These are phyloP conservation scores for Tuber microsphaerosporum DNA, from an alignment of 495 filamentous ascomycete genomes.

Conservation along the genomic window DNA sequence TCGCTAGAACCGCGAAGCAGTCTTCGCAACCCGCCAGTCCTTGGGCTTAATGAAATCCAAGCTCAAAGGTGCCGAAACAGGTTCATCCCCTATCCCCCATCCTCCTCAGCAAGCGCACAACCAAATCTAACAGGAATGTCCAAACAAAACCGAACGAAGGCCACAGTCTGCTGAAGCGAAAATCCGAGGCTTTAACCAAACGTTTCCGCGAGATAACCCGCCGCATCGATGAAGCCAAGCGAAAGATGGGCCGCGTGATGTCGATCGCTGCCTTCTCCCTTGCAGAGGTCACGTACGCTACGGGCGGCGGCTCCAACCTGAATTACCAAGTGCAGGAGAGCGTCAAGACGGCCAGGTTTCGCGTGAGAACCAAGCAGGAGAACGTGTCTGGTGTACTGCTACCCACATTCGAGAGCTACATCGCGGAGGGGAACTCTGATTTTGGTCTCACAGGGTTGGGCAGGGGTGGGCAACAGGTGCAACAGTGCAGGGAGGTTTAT, in stretches of 20 bases:
- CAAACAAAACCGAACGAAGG: slow-evolving; percentile 45
- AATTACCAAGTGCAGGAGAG: slow-evolving; percentile 96
- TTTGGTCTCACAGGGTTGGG: slow-evolving; percentile 94
- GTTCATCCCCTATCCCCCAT: slow-evolving; percentile 15
- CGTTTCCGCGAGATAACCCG: slow-evolving; percentile 72
- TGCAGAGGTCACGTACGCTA: slow-evolving; percentile 95
- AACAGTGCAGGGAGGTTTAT: slow-evolving; percentile 91
- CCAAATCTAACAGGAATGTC: background rate
- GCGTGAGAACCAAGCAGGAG: slow-evolving; percentile 88
- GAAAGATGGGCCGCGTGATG: slow-evolving; percentile 99
- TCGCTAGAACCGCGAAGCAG: slow-evolving; percentile 72
- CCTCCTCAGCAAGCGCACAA: slow-evolving; percentile 57
- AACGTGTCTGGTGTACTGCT: slow-evolving; percentile 96
- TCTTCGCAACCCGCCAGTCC: slow-evolving; percentile 97
- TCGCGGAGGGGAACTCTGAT: slow-evolving; percentile 82
- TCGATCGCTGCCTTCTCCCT: slow-evolving; percentile 96
- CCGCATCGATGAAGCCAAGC: slow-evolving; percentile 97
- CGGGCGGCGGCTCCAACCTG: slow-evolving; percentile 73
- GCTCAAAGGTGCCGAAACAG: slow-evolving; percentile 86
- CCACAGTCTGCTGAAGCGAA: slow-evolving; percentile 79
- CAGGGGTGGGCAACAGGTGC: slow-evolving; percentile 95
- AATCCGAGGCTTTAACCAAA: slow-evolving; percentile 88
- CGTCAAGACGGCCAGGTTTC: slow-evolving; percentile 82
- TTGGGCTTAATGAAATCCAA: slow-evolving; percentile 96
- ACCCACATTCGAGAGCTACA: slow-evolving; percentile 83